phyloP scores from a whole-genome alignment of 2,329 filamentous ascomycete species.

The Dothistroma septosporum region DNA sequence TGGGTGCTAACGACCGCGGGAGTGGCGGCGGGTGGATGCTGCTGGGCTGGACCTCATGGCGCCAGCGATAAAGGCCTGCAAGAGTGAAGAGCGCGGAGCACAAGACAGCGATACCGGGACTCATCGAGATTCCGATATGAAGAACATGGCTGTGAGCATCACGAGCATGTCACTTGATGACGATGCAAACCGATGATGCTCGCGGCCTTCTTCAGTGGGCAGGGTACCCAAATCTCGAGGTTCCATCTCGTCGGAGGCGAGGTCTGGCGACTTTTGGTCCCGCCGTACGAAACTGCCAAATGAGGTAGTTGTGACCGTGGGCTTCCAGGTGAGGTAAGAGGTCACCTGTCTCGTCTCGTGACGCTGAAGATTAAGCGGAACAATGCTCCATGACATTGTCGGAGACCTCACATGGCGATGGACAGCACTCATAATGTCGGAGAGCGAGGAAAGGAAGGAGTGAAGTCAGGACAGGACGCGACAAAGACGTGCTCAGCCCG shows the following conservation, averaged over 20 bases:
- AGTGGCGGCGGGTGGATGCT: slow-evolving; percentile 1
- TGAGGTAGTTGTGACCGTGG: background rate
- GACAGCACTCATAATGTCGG: background rate
- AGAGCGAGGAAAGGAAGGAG: background rate
- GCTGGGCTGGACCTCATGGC: background rate
- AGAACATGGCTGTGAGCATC: background rate
- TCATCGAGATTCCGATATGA: background rate
- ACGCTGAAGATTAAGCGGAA: background rate
- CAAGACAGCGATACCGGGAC: background rate
- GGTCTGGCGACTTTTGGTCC: background rate
- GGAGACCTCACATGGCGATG: background rate
- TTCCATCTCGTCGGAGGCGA: background rate
- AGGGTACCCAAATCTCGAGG: background rate
- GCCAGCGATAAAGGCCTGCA: background rate
- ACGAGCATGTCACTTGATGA: background rate
- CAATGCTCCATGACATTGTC: background rate
- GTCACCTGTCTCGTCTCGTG: background rate
- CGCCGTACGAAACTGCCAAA: background rate
- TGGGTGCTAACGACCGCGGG: background rate
- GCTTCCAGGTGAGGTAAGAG: background rate
- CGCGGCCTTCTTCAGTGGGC: background rate
- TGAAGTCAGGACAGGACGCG: background rate
- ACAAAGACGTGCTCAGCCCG: background rate
- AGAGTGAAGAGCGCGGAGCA: background rate
- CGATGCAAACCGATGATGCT: background rate